A percentile compares a stretch with the other conserved stretches of the same genome.
Evolutionary conservation across 305 asterid genomes (phyloP).

Genomic region (Caryopteris hybrid): DNA sequence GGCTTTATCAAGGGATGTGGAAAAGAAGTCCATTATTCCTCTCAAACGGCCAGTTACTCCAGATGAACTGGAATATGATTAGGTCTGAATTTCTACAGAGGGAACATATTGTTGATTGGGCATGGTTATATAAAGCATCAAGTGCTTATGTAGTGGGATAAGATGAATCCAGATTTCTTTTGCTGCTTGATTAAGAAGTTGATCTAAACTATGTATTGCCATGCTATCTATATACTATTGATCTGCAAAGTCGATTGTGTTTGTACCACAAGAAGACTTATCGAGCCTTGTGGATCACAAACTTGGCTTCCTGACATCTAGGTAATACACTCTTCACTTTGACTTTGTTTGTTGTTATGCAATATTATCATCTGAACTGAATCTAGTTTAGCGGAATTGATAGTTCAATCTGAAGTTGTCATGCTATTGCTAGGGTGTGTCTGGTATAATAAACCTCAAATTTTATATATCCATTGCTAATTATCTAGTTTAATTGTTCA

Average conservation of each 20-base stretch:
- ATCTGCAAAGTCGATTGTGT: not conserved
- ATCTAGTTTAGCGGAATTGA: not conserved
- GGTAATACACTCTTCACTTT: not conserved
- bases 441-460: not conserved
- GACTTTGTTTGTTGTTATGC: not conserved
- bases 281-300: not conserved
- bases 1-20: constrained; percentile 89
- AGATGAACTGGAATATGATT: constrained; percentile 92
- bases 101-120: not conserved
- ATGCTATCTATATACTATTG: not conserved
- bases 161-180: not conserved
- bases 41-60: constrained; percentile 87
- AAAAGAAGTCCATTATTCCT: constrained; percentile 85
- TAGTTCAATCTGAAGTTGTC: not conserved
- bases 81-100: constrained; percentile 17
- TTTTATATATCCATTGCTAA: not conserved
- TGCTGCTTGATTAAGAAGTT: not conserved
- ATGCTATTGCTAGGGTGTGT: not conserved
- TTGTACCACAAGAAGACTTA: not conserved
- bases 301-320: not conserved
- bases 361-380: not conserved
- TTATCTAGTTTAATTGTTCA: not conserved
- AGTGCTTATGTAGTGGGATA: not conserved
- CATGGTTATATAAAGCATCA: constrained; percentile 1
- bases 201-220: not conserved